Base-by-base conservation (phyloP, 1,139 yeast species). In the Hyphopichia fennica region DNA sequence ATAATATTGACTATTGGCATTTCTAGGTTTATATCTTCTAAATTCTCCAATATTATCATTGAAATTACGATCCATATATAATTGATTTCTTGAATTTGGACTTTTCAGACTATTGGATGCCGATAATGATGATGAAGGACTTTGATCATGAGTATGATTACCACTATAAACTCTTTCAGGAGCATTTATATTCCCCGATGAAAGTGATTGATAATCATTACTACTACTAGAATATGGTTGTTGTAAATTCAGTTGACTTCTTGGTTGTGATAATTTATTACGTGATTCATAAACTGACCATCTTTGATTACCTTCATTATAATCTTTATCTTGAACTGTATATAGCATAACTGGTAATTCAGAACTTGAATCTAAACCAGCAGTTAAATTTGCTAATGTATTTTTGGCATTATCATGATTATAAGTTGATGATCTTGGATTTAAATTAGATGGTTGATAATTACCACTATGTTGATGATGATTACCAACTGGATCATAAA, bases 261-360 rank as follows among this genome's bases (percentile, higher is more conserved):
- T 33, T 18, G 35, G 27, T 7, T 33, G 25, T 4, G 27, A 3
- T 4, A 33, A n/a, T 13, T 33, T 33, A 14, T 33, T 33, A 3
- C 35, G 9, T n/a, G 34, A 16, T 22, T 63, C 67, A 34, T 62
- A 60, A 16, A 57, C 62, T 8, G 65, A 58, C 66, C 67, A 61
- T 22, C 67, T 44, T 35, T 52, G 56, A 29, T 56, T 52, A 2
- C 63, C 57, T 41, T 58, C 62, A 34, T 56, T 62, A 41, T 46
- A 57, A 41, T 57, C 57, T 42, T 52, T 57, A 39, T 63, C 63
- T 17, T 63, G 67, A 16, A 63, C 67, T 35, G 59, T 59, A 45
- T 60, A 64, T 36, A 62, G 51, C 60, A 60, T 60, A 9, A 61
- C 51, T 6, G 69, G 69, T 32, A 64, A 52, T 36, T 59, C 65